Evolutionary conservation across 2,329 filamentous ascomycete genomes (phyloP), one percentile per base, ranked within the genome.

Genomic region (Scytalidium lignicola): DNA sequence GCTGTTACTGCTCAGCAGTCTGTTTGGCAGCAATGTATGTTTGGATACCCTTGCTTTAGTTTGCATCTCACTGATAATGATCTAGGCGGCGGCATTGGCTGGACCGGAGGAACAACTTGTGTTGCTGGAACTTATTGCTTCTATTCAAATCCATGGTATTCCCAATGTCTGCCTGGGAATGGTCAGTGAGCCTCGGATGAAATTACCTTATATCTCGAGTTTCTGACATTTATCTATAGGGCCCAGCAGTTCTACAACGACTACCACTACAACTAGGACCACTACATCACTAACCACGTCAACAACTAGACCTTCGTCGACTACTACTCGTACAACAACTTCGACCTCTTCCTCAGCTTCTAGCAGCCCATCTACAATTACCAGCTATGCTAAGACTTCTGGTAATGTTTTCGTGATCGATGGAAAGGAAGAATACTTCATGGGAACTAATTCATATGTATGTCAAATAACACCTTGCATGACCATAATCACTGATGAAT

Each of bases 391-490:
- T 2, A 61, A 57, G 29, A 37, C 54, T 6, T 52, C 43, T 37
- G 67, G 67, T 20, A 58, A 57, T 15, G 49, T 62, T 19, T 73
- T 74, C 51, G 60, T 58, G 17, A 69, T 77, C 48, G 67, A 76
- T 54, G 72, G 71, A 23, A 62, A 69, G 50, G 67, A 69, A n/a
- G 62, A 66, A 21, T 75, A 79, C 61, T 77, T 73, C 51, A 74
- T 73, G 13, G 77, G 78, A 15, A 77, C 72, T 17, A 81, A 82
- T 59, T 67, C 71, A 22, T 80, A 80, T 63, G 32, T 37, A 17
- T 5, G 32, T 10, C 10, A 5, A 37, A n/a, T 37, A 17, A 15
- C 15, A 13, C 15, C 32, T 13, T 37, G 15, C 15, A 37, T 8
- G 15, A n/a, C 15, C 5, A 13, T 17, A n/a, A 15, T 37, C 4